Base-by-base conservation (phyloP, 371 early-diverging fungal genomes). In the Batkoa obscura region DNA sequence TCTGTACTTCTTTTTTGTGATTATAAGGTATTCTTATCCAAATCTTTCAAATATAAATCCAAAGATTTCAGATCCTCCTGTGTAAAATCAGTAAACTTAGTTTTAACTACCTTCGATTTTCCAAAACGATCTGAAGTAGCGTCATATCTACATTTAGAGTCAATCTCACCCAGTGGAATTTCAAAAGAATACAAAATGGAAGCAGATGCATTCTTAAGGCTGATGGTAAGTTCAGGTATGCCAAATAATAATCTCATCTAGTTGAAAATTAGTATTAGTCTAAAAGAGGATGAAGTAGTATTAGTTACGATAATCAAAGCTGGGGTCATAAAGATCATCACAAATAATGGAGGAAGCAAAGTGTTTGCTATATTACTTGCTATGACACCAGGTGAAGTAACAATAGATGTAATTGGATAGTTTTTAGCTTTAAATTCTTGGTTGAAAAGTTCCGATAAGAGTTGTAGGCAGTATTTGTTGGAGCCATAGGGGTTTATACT, bases 401-500 rank as follows among this genome's bases (percentile, higher is more conserved):
- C 48, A 12, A 47, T 30, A 6, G 48, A 47, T 15, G 23, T 15
- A 23, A 47, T 47, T 32, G 48, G n/a, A 15, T 23, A 32, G 23
- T 47, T 47, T 8, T 15, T 15, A 15, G 9, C 31, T 30, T 47
- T 15, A 32, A 23, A 47, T 12, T 32, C 23, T 9, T 47, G 9
- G 48, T 47, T 47, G 12, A 47, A n/a, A 9, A 12, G 31, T 30
- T 47, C 6, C 4, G 48, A 47, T 23, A 47, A 10, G 4, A 47
- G 15, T 6, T 47, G n/a, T 30, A 47, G 48, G 48, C 48, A 47
- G 48, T 23, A 47, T 47, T 47, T 47, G n/a, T 47, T 47, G 4
- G 48, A 47, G 23, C 48, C 48, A 30, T 47, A 47, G 8, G 48
- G 48, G n/a, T 47, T 47, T 15, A 47, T 47, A 32, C 48, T 47